Base-by-base conservation (phyloP, 768 basidiomycete genomes). In the Lactarius vividus region DNA sequence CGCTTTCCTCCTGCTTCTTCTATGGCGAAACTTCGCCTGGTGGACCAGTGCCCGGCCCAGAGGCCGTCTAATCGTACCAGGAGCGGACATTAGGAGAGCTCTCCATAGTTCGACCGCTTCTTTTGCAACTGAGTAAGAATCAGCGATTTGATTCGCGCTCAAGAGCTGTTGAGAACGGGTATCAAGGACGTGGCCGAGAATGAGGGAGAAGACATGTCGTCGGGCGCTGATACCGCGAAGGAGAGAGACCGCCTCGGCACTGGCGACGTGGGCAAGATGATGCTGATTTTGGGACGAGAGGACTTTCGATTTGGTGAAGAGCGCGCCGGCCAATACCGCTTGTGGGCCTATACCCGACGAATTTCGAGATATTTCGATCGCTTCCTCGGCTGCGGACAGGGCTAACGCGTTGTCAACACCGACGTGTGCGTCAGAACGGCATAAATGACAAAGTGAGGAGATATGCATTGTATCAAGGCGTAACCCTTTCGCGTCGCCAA, bases 111-210 rank as follows among this genome's bases (percentile, higher is more conserved):
- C 57, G 18, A 59, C 57, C 5, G 65, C 65, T 11, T 66, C 57
- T 10, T 57, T 59, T 54, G 16, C 18, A 1, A 26, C 40, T 9
- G 20, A 33, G 39, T 53, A 62, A 9, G 65, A 62, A 1, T 66
- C 65, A 3, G 13, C 23, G n/a, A 35, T 59, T n/a, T 49, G 61
- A 26, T 44, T 59, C 31, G 61, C 61, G 16, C 58, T 7, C 15
- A 44, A 54, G 57, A 66, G 65, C 23, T 53, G 39, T 16, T 42
- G 56, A 11, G 65, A 42, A 26, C 58, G 61, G 11, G 39, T 54
- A 49, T 62, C 60, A 33, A 66, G 65, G 20, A 49, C 61, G 42
- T 57, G 57, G 1, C 61, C 65, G 10, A 66, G 65, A 57, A 66
- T 40, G 57, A 66, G 61, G 49, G 61, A 62, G 31, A 62, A 59